phyloP scores from a whole-genome alignment of 768 basidiomycete species.

The Suillus sp. region DNA sequence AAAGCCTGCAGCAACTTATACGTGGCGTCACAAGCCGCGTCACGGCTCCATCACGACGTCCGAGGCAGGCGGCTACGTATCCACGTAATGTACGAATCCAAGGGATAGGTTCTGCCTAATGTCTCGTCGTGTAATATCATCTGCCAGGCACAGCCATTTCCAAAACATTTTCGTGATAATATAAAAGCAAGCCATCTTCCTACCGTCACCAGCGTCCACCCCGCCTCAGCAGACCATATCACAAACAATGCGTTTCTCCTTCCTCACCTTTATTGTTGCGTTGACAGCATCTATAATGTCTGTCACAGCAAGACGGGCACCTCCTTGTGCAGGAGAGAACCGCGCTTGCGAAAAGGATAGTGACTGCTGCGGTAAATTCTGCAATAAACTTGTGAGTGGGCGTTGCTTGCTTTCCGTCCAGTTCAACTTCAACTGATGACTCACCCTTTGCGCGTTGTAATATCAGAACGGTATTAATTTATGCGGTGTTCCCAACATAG shows the following conservation, averaged over 20 bases:
- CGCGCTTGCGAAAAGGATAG: neutral
- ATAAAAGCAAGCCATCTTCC: neutral
- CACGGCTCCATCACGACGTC: no score
- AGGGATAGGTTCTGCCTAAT: no score
- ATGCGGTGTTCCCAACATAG: neutral
- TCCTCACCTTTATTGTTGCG: neutral
- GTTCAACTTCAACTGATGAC: neutral
- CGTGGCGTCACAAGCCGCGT: no score
- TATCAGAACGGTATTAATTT: neutral
- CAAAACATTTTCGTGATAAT: neutral
- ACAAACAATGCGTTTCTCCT: neutral
- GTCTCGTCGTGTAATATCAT: neutral
- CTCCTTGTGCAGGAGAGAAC: neutral
- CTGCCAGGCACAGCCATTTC: neutral
- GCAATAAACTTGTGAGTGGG: no score
- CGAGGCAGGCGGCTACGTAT: no score
- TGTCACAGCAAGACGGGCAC: neutral
- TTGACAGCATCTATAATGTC: conserved; percentile 1
- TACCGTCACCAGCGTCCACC: neutral
- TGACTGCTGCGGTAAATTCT: neutral
- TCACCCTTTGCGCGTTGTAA: neutral
- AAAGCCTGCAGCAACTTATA: no score
- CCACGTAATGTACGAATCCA: neutral
- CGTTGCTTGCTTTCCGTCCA: no score
- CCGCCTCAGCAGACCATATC: neutral